Evolutionary conservation across 1,284 basidiomycete species (phyloP).

Genomic region (Rhodotorula sp.): DNA sequence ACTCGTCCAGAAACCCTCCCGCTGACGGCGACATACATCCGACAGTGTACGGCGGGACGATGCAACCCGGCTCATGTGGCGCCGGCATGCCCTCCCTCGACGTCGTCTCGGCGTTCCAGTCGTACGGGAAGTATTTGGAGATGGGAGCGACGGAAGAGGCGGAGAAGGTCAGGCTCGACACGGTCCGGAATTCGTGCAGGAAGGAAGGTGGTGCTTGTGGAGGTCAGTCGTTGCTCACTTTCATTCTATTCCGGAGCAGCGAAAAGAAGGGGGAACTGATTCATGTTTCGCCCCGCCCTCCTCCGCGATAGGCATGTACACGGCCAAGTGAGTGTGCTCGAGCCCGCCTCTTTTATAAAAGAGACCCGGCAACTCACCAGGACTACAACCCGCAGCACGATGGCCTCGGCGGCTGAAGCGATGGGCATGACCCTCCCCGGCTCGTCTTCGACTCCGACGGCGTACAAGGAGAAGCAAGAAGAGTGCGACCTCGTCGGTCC

Average conservation of each 20-base stretch:
- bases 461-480: slow-evolving; percentile 74
- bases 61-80: slow-evolving; percentile 77
- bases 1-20: neutral
- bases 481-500: slow-evolving; percentile 80
- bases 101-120: slow-evolving; percentile 91
- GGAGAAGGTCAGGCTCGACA: slow-evolving; percentile 63
- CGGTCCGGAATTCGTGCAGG: slow-evolving; percentile 86
- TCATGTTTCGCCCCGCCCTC: neutral
- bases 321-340: slow-evolving; percentile 41
- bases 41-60: slow-evolving; percentile 91
- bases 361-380: no score
- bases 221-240: slow-evolving; percentile 57
- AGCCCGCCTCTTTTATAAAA: no score
- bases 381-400: slow-evolving; percentile 37
- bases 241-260: slow-evolving; percentile 11
- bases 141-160: slow-evolving; percentile 80
- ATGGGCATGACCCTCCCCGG: slow-evolving; percentile 89
- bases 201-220: slow-evolving; percentile 88
- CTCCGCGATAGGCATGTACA: slow-evolving; percentile 46
- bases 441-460: slow-evolving; percentile 78
- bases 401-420: slow-evolving; percentile 70
- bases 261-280: slow-evolving; percentile 32
- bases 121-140: slow-evolving; percentile 87
- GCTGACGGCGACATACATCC: neutral
- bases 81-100: slow-evolving; percentile 76